Percentiles rank a stretch among this genome's conserved stretches.
These are phyloP conservation scores for Barnettozyma siamensis DNA, from an alignment of 805 yeast genomes.

Conservation along the genomic window DNA sequence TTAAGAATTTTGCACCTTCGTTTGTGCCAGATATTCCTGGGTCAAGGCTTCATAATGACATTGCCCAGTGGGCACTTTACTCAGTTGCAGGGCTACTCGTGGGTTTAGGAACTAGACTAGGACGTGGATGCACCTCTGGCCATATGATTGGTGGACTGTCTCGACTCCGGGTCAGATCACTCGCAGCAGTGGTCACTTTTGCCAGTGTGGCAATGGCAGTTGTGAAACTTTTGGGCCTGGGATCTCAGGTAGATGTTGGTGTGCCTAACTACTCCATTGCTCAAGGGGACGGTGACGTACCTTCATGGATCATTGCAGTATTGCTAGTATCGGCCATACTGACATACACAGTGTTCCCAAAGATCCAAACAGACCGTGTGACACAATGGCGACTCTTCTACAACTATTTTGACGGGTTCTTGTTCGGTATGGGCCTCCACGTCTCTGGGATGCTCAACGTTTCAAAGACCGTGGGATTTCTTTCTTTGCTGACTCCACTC, in stretches of 20 bases:
- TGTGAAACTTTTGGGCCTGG: constrained; percentile 2
- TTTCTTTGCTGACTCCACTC: constrained; percentile 30
- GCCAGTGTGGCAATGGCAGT: constrained; percentile 26
- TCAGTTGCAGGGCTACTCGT: constrained; percentile 35
- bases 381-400: constrained; percentile 4
- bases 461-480: constrained; percentile 40
- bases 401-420: constrained; percentile 26
- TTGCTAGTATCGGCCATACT: neutral
- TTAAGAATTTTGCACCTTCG: constrained; percentile 22
- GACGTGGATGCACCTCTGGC: constrained; percentile 51
- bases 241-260: neutral
- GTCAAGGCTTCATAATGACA: neutral
- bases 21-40: constrained; percentile 24
- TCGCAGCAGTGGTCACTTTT: constrained; percentile 40
- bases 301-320: neutral
- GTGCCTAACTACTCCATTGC: constrained; percentile 1
- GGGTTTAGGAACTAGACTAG: constrained; percentile 43
- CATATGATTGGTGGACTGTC: constrained; percentile 49
- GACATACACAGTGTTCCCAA: constrained; percentile 5
- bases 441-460: constrained; percentile 43
- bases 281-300: neutral
- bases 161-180: constrained; percentile 37
- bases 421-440: constrained; percentile 42
- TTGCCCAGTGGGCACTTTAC: constrained; percentile 2
- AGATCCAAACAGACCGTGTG: neutral